These are phyloP conservation scores for Podospora pseudopauciseta DNA, from an alignment of 495 filamentous ascomycete species.

Conservation along the genomic window DNA sequence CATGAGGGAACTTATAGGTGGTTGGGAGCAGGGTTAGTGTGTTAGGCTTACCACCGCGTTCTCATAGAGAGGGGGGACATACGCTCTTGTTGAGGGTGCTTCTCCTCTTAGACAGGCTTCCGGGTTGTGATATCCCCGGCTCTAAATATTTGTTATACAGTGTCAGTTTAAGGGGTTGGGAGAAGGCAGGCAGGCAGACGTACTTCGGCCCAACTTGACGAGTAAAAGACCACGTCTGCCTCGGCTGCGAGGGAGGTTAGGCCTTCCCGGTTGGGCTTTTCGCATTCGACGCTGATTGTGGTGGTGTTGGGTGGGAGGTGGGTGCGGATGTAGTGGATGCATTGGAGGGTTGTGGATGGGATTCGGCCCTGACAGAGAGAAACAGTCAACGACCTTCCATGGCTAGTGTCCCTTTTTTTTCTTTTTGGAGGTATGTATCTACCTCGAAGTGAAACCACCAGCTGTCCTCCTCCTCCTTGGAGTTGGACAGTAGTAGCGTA, in stretches of 20 bases:
- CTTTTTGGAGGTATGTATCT: background rate
- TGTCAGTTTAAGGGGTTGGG: slow-evolving; percentile 1
- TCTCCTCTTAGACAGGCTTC: slow-evolving; percentile 37
- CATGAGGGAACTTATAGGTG: slow-evolving; percentile 46
- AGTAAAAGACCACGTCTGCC: slow-evolving; percentile 69
- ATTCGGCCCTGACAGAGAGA: slow-evolving; percentile 52
- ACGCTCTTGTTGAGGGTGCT: slow-evolving; percentile 28
- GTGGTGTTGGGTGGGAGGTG: slow-evolving; percentile 35
- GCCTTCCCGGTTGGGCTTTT: slow-evolving; percentile 61
- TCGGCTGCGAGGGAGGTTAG: slow-evolving; percentile 57
- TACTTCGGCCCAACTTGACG: slow-evolving; percentile 66
- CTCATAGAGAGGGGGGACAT: slow-evolving; percentile 17
- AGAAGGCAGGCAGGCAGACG: slow-evolving; percentile 16
- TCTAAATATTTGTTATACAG: slow-evolving; percentile 18
- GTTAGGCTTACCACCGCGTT: background rate
- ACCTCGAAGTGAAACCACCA: slow-evolving; percentile 74
- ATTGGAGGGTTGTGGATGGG: slow-evolving; percentile 58
- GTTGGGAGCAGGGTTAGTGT: slow-evolving; percentile 9
- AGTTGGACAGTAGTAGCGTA: slow-evolving; percentile 3
- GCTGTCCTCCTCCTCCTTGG: slow-evolving; percentile 17
- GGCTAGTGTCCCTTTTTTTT: background rate
- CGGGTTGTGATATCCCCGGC: slow-evolving; percentile 31
- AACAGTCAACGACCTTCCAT: background rate
- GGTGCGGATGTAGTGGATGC: slow-evolving; percentile 55
- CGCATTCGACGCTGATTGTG: slow-evolving; percentile 63